Evolutionary conservation across 129 eudicot species (phyloP).

Genomic region (Saposhnikovia divaricata): DNA sequence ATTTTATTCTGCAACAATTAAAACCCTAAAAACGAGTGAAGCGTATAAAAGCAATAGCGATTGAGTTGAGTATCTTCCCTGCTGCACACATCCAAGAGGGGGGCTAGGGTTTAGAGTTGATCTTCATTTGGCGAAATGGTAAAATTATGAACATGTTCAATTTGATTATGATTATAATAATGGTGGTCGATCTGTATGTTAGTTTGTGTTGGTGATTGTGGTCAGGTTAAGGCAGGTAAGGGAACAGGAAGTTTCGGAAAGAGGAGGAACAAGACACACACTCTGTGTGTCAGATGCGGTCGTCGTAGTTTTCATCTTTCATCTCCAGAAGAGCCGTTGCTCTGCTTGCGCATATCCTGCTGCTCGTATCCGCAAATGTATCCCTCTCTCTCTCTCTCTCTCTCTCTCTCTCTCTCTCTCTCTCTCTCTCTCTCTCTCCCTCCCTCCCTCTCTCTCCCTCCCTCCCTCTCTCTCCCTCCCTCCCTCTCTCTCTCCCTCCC

Average conservation of each 20-base stretch:
- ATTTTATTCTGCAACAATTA: not conserved
- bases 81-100: not conserved
- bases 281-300: not conserved
- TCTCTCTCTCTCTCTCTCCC: no score
- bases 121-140: not conserved
- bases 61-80: not conserved
- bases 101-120: not conserved
- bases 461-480: no score
- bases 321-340: conserved; percentile 12
- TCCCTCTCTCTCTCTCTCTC: not conserved
- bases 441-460: no score
- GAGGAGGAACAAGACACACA: conserved; percentile 12
- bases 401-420: no score
- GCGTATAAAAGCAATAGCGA: not conserved
- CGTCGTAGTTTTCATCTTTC: conserved; percentile 7
- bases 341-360: conserved; percentile 9
- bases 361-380: conserved; percentile 10
- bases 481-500: no score
- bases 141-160: not conserved
- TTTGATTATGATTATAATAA: not conserved
- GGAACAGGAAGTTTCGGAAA: conserved; percentile 9
- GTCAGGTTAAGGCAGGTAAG: conserved; percentile 4
- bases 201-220: not conserved
- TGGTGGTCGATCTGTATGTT: no score
- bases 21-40: not conserved